Conservation (phyloP, 768 basidiomycete genomes). For the Tubosaeta sp. region DNA sequence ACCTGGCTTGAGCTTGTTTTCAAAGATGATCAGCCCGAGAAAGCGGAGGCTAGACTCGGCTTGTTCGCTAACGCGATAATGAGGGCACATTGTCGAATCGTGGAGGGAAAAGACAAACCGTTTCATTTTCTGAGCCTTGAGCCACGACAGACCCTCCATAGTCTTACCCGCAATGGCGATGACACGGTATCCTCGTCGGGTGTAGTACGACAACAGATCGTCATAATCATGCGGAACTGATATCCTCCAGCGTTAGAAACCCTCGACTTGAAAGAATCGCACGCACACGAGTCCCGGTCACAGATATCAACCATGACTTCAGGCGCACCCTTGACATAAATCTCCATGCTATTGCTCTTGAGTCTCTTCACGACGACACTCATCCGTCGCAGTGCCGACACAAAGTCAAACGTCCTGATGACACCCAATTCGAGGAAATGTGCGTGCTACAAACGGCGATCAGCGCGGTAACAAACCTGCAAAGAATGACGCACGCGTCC, state of each 20-base stretch:
- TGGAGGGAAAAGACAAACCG: conserved; percentile 45
- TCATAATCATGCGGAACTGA: conserved; percentile 95
- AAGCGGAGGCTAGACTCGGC: conserved; percentile 89
- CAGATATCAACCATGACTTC: conserved; percentile 98
- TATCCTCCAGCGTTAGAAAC: conserved; percentile 12
- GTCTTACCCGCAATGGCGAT: conserved; percentile 98
- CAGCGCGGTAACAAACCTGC: background rate
- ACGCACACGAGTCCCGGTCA: conserved; percentile 84
- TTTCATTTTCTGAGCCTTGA: conserved; percentile 95
- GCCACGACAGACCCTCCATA: conserved; percentile 90
- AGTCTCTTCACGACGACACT: conserved; percentile 96
- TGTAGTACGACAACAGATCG: conserved; percentile 94
- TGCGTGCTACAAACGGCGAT: conserved; percentile 59
- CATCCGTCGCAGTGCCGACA: conserved; percentile 90
- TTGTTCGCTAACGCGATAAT: conserved; percentile 62
- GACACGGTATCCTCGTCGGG: conserved; percentile 92
- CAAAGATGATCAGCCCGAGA: conserved; percentile 94
- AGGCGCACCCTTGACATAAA: conserved; percentile 99
- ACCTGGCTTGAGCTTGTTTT: conserved; percentile 93
- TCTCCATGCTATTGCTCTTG: conserved; percentile 92
- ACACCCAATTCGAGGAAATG: conserved; percentile 97
- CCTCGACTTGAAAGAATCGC: background rate
- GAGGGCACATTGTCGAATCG: conserved; percentile 2
- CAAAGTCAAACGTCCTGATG: conserved; percentile 94
- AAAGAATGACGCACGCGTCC: conserved; percentile 53